Evolutionary conservation across 129 eudicot genomes (phyloP).

Genomic region (Smallanthus sonchifolius): DNA sequence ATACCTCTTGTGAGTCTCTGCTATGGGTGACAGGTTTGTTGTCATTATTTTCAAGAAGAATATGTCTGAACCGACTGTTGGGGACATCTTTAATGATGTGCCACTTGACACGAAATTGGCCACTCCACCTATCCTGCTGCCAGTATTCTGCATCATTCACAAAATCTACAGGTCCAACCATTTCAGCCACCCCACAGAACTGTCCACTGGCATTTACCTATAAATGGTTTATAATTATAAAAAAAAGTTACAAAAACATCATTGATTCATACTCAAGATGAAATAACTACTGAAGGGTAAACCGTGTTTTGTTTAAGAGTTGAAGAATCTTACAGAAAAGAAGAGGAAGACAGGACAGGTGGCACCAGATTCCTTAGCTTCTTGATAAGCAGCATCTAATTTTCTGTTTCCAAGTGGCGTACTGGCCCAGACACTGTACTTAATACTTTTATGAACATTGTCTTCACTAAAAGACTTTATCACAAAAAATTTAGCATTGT

Average conservation of each 20-base stretch:
- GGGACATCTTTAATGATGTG: slow-evolving; percentile 86
- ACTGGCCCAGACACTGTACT: slow-evolving; percentile 86
- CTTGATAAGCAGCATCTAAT: slow-evolving; percentile 84
- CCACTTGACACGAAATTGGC: slow-evolving; percentile 89
- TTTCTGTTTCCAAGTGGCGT: slow-evolving; percentile 91
- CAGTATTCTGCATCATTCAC: slow-evolving; percentile 88
- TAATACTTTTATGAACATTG: slow-evolving; percentile 88
- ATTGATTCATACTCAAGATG: not conserved
- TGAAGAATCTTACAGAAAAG: slow-evolving; percentile 61
- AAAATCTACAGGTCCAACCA: slow-evolving; percentile 87
- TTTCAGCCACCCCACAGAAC: slow-evolving; percentile 96
- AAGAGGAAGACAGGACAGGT: slow-evolving; percentile 76
- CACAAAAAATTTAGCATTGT: slow-evolving; percentile 75
- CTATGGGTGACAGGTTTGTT: slow-evolving; percentile 97
- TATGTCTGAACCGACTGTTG: slow-evolving; percentile 82
- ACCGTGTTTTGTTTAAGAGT: not conserved
- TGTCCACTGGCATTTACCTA: slow-evolving; percentile 97
- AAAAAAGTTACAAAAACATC: not conserved
- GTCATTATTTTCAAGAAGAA: slow-evolving; percentile 84
- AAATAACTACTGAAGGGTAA: not conserved
- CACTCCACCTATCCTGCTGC: slow-evolving; percentile 99
- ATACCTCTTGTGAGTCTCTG: slow-evolving; percentile 97
- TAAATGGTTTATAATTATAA: not conserved
- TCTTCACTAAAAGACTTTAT: slow-evolving; percentile 96
- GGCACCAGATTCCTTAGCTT: slow-evolving; percentile 57